Evolutionary conservation across 441 rosid species (phyloP).

Genomic region (Adansonia gregorii): DNA sequence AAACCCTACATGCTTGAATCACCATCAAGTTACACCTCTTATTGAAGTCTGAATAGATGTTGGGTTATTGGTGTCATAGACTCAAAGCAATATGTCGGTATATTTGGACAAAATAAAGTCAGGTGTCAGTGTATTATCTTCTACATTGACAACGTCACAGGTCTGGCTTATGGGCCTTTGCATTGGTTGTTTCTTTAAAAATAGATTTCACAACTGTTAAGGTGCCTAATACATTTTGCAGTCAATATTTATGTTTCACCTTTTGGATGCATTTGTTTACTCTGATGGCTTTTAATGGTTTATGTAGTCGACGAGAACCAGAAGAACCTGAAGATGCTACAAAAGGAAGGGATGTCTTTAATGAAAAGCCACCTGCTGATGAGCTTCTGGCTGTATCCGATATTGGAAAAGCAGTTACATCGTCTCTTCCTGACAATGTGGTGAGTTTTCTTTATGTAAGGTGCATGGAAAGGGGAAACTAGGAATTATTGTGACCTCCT

Average conservation of each 20-base stretch:
- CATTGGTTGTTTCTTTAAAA: constrained; percentile 11
- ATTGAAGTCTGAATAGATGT: constrained; percentile 6
- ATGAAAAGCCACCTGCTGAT: constrained; percentile 97
- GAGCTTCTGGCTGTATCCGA: constrained; percentile 96
- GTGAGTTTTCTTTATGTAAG: constrained; percentile 47
- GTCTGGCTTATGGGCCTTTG: neutral
- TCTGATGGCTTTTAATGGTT: constrained; percentile 24
- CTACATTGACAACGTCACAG: neutral
- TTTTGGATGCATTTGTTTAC: neutral
- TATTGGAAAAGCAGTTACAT: constrained; percentile 88
- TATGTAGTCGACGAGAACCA: constrained; percentile 86
- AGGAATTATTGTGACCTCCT: neutral
- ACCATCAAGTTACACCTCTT: neutral
- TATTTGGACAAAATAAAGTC: neutral
- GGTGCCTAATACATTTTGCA: neutral
- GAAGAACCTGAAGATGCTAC: constrained; percentile 97
- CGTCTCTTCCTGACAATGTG: constrained; percentile 94
- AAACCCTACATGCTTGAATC: neutral
- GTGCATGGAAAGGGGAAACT: constrained; percentile 9
- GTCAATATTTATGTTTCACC: neutral
- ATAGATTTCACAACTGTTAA: neutral
- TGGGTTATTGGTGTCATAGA: constrained; percentile 8
- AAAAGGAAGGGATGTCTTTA: constrained; percentile 94
- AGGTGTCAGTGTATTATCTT: neutral
- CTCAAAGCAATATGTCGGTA: neutral